Percentiles rank a stretch among this genome's conserved stretches.
Evolutionary conservation across 345 rosid species (phyloP).

Genomic region (Populus pruinosa): DNA sequence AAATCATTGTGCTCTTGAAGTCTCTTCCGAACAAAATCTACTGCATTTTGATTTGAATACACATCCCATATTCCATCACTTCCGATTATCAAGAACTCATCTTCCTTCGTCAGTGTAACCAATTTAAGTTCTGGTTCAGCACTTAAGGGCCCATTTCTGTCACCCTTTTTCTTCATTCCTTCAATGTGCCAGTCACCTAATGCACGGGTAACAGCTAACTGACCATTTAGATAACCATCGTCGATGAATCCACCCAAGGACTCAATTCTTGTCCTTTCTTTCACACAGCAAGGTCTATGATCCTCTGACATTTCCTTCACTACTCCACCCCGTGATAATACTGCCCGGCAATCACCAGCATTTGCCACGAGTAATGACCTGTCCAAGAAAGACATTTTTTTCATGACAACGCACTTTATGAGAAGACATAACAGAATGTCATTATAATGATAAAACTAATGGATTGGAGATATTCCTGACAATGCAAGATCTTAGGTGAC

Average conservation of each 20-base stretch:
- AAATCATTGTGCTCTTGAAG: conserved; percentile 78
- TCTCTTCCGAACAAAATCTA: conserved; percentile 60
- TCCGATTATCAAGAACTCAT: conserved; percentile 74
- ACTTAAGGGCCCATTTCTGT: conserved; percentile 54
- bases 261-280: conserved; percentile 58
- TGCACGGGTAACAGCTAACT: conserved; percentile 68
- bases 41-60: conserved; percentile 74
- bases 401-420: too few relatives aligned
- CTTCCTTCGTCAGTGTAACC: conserved; percentile 54
- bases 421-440: background rate
- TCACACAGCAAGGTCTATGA: conserved; percentile 60
- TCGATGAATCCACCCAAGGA: conserved; percentile 60
- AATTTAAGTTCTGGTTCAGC: conserved; percentile 78
- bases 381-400: conserved; percentile 1
- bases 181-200: conserved; percentile 78
- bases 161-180: conserved; percentile 51
- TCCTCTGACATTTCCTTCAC: conserved; percentile 75
- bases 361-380: conserved; percentile 86
- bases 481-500: background rate
- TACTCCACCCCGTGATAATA: conserved; percentile 55
- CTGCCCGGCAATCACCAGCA: conserved; percentile 91
- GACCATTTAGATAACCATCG: conserved; percentile 74
- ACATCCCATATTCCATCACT: conserved; percentile 91
- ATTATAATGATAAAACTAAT: background rate
- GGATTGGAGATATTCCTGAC: background rate